A percentile compares a stretch with the other conserved stretches of the same genome.
Evolutionary conservation across 192 early-diverging fungal species (phyloP).

Genomic region (Coemansia sp.): DNA sequence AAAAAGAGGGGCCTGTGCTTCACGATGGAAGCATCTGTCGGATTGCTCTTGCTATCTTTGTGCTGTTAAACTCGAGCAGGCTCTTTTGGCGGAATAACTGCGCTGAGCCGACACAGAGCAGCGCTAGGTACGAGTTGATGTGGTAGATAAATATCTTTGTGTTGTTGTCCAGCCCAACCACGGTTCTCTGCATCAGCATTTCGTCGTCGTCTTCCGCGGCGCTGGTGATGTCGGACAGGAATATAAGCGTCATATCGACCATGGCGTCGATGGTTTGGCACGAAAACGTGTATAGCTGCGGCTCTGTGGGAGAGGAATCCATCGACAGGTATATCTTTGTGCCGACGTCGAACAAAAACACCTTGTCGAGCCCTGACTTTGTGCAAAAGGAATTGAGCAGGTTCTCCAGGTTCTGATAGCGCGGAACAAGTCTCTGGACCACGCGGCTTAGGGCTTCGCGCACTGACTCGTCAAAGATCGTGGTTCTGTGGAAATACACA

Average conservation of each 20-base stretch:
- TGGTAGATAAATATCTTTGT: conserved; percentile 39
- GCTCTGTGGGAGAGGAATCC: conserved; percentile 85
- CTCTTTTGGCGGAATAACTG: conserved; percentile 32
- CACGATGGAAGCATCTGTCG: conserved; percentile 35
- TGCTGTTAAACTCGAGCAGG: conserved; percentile 46
- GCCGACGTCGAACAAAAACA: conserved; percentile 85
- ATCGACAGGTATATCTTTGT: conserved; percentile 95
- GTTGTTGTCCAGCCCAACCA: conserved; percentile 22
- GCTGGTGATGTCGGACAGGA: conserved; percentile 22
- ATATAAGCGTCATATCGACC: conserved; percentile 77
- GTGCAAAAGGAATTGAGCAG: conserved; percentile 90
- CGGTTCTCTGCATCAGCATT: conserved; percentile 18
- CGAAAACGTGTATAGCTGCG: conserved; percentile 88
- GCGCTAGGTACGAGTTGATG: conserved; percentile 26
- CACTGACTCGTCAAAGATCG: conserved; percentile 91
- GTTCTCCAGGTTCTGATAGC: conserved; percentile 82
- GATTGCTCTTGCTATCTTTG: conserved; percentile 48
- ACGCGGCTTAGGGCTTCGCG: conserved; percentile 95
- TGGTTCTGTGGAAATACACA: conserved; percentile 82
- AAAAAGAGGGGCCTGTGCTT: not conserved
- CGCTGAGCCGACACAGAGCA: conserved; percentile 34
- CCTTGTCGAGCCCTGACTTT: conserved; percentile 95
- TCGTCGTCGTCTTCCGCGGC: conserved; percentile 21
- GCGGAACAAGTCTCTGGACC: conserved; percentile 83
- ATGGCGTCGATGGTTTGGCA: conserved; percentile 94